phyloP scores from a whole-genome alignment of 768 basidiomycete genomes.

The Tulasnella sp. region DNA sequence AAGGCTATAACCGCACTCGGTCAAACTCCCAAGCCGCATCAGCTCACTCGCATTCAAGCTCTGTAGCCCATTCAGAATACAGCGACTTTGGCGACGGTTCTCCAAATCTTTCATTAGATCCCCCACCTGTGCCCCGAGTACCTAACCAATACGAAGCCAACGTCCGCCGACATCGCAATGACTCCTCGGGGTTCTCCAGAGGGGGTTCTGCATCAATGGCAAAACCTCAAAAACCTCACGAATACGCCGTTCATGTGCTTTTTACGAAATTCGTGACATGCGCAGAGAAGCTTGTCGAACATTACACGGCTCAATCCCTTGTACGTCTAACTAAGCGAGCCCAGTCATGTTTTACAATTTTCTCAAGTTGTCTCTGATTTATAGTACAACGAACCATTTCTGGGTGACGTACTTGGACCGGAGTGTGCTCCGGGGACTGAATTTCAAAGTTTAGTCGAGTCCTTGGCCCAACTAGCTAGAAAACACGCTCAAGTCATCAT shows the following conservation, averaged over 20 bases:
- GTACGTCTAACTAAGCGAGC: constrained; percentile 33
- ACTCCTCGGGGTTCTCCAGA: constrained; percentile 34
- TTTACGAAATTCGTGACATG: constrained; percentile 76
- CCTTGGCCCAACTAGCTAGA: constrained; percentile 75
- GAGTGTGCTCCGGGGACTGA: constrained; percentile 47
- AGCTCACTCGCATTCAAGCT: constrained; percentile 66
- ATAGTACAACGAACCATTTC: constrained; percentile 58
- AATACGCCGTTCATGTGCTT: constrained; percentile 79
- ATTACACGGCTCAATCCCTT: constrained; percentile 53
- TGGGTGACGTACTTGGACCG: constrained; percentile 57
- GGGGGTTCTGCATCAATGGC: constrained; percentile 25
- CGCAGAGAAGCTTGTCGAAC: constrained; percentile 70
- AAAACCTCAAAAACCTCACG: constrained; percentile 22
- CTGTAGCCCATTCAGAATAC: constrained; percentile 27
- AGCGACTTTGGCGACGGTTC: constrained; percentile 1
- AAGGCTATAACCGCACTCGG: neutral
- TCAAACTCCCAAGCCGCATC: constrained; percentile 30
- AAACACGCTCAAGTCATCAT: constrained; percentile 75
- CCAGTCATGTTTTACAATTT: neutral
- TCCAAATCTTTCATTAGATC: constrained; percentile 23
- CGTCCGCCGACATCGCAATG: constrained; percentile 23
- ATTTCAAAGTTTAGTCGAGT: constrained; percentile 76
- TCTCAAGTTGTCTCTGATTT: neutral
- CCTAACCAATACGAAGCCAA: constrained; percentile 54
- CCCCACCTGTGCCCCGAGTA: constrained; percentile 68